phyloP scores from a whole-genome alignment of 352 stramenopile genomes.

The Globisporangium spinosum region DNA sequence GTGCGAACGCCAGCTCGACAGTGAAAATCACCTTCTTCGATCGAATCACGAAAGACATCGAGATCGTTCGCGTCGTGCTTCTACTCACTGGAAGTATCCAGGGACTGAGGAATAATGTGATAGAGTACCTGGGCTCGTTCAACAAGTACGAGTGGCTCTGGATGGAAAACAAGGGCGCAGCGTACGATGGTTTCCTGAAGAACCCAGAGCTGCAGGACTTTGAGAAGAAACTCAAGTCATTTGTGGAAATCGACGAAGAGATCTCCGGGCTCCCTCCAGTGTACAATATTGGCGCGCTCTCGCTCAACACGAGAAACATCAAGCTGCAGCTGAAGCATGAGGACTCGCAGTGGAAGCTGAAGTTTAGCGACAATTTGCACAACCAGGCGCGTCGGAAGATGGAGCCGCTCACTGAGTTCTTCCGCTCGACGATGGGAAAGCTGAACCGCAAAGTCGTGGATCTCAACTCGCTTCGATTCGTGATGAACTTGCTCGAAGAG shows the following conservation, averaged over 20 bases:
- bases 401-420: conserved; percentile 95
- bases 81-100: conserved; percentile 97
- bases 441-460: conserved; percentile 94
- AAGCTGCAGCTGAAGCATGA: conserved; percentile 96
- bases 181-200: conserved; percentile 94
- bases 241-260: conserved; percentile 93
- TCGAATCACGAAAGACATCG: conserved; percentile 98
- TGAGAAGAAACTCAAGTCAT: conserved; percentile 95
- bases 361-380: conserved; percentile 97
- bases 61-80: conserved; percentile 96
- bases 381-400: conserved; percentile 91
- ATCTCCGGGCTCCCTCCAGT: conserved; percentile 87
- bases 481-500: conserved; percentile 97
- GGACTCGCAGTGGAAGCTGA: conserved; percentile 96
- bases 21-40: conserved; percentile 94
- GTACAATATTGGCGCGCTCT: conserved; percentile 96
- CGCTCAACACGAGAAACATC: conserved; percentile 95
- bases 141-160: conserved; percentile 97
- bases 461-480: conserved; percentile 95
- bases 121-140: conserved; percentile 96
- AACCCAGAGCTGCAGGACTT: conserved; percentile 95
- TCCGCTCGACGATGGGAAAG: conserved; percentile 91
- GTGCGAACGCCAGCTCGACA: background rate
- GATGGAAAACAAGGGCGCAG: conserved; percentile 95
- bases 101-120: conserved; percentile 95